Conservation (phyloP, 164 flowering plant species). For the Brasenia schreberi region DNA sequence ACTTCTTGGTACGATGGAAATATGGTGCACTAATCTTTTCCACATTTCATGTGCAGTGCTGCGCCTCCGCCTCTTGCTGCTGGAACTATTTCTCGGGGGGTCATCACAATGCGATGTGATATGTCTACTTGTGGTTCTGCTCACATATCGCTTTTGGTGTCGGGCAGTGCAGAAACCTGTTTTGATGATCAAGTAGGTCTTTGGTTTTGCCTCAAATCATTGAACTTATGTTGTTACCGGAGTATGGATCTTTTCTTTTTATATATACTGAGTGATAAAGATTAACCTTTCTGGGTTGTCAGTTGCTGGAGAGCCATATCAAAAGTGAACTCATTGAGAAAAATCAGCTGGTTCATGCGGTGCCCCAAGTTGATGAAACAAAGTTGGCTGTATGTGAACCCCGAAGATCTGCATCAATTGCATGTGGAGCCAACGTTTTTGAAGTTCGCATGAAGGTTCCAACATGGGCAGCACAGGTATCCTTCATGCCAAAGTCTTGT, state of each 20-base stretch:
- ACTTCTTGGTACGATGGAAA: too few relatives aligned
- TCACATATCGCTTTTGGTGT: constrained; percentile 74
- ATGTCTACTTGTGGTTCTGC: constrained; percentile 83
- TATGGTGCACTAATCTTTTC: neutral
- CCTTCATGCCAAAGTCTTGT: neutral
- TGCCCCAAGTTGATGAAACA: constrained; percentile 34
- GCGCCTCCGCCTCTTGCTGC: constrained; percentile 97
- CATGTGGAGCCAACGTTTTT: constrained; percentile 78
- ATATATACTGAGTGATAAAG: neutral
- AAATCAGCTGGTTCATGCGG: constrained; percentile 56
- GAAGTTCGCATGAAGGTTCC: constrained; percentile 87
- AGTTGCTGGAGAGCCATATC: constrained; percentile 80
- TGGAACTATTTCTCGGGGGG: constrained; percentile 88
- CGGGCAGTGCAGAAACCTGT: constrained; percentile 91
- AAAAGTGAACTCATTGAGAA: constrained; percentile 76
- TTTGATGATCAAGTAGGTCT: constrained; percentile 74
- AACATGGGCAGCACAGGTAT: constrained; percentile 89
- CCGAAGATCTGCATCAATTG: constrained; percentile 67
- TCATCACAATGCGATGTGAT: constrained; percentile 98
- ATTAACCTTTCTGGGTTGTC: constrained; percentile 5
- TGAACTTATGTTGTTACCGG: neutral
- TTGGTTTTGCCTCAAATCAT: neutral
- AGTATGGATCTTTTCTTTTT: too few relatives aligned
- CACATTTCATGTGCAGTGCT: constrained; percentile 37
- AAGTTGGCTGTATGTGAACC: constrained; percentile 41